Evolutionary conservation across 257 asterid species (phyloP), one percentile per base, ranked within the genome.

Genomic region (Lantana camara): DNA sequence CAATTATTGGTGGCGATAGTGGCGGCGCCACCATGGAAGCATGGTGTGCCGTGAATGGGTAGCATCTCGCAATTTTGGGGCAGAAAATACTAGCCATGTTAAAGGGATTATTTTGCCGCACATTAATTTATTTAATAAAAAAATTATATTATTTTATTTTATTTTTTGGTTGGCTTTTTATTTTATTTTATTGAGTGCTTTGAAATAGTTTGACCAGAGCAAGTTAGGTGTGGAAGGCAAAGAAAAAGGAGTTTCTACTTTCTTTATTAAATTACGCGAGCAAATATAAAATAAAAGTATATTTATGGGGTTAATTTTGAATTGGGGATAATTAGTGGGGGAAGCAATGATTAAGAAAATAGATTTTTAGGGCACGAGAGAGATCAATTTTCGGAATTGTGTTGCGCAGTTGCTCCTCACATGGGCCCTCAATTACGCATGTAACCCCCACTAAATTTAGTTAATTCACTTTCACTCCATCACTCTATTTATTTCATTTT

Each of bases 371-470:
- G 74, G 69, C 76, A 64, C 63, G 78, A 72, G 83, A 8, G 37
- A 30, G 30, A 79, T 69, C 71, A 66, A 75, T 65, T 51, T 57
- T 69, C 73, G 75, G 73, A 69, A 53, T 51, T 60, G 49, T 69
- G 81, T 69, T 72, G 20, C 79, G 23, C 57, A 38, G 63, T 71
- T 75, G 85, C 82, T 79, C 64, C 74, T 63, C 81, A 76, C 51
- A 30, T 40, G 80, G 85, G 77, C 32, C 81, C 78, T 20, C 63
- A 45, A 51, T 71, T 34, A 27, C 42, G 35, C 38, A 38, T 63
- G 37, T 52, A 55, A n/a, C n/a, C 41, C 70, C 74, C 35, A 47
- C 45, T 35, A 20, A 12, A 60, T 17, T 22, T 30, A 51, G 35
- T 30, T n/a, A 20, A 19, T 63, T 23, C 63, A 65, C 54, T 68